phyloP scores from a whole-genome alignment of 139 green algal genomes.

The Volvox africanus region DNA sequence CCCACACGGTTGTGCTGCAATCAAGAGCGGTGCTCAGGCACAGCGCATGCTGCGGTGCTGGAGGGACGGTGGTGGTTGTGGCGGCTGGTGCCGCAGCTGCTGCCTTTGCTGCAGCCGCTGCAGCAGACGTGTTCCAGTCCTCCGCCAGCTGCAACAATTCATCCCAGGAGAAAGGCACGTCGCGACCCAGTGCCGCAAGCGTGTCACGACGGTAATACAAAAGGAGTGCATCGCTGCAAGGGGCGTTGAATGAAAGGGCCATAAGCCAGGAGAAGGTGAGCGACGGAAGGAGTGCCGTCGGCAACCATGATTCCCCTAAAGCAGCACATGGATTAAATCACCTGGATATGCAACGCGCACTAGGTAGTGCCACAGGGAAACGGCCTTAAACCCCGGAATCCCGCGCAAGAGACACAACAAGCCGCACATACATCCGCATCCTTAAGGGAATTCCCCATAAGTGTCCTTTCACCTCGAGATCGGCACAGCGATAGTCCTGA shows the following conservation, averaged over 20 bases:
- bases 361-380: too few relatives aligned
- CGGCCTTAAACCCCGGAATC: too few relatives aligned
- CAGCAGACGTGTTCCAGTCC: neutral
- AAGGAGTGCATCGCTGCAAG: neutral
- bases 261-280: too few relatives aligned
- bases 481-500: neutral
- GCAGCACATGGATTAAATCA: too few relatives aligned
- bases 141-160: neutral
- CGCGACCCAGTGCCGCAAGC: neutral
- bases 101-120: neutral
- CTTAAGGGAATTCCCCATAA: too few relatives aligned
- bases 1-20: neutral
- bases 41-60: neutral
- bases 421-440: too few relatives aligned
- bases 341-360: too few relatives aligned
- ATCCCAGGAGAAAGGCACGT: neutral
- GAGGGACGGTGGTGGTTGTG: neutral
- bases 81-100: neutral
- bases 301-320: too few relatives aligned
- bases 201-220: slow-evolving; percentile 32
- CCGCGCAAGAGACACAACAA: too few relatives aligned
- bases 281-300: too few relatives aligned
- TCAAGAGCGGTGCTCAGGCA: slow-evolving; percentile 4
- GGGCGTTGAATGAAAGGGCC: neutral
- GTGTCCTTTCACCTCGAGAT: neutral